Evolutionary conservation across 805 yeast species (phyloP).

Genomic region (Candida vartiovaarae): DNA sequence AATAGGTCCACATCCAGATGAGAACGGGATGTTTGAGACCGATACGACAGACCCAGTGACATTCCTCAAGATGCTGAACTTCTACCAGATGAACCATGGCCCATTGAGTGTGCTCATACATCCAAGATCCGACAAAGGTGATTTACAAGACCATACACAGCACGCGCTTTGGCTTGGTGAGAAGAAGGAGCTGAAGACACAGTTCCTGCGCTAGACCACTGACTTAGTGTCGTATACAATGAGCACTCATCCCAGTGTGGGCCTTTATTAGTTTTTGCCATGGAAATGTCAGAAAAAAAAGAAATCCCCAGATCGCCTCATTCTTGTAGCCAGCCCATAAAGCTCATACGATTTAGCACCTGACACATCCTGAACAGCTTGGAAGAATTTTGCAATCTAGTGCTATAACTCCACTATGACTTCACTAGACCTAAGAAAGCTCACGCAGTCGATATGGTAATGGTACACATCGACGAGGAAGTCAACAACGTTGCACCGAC

Average conservation of each 20-base stretch:
- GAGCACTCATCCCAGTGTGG: neutral
- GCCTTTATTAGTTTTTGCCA: neutral
- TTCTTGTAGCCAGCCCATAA: neutral
- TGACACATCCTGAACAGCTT: no score
- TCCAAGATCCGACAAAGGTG: conserved; percentile 37
- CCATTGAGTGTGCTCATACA: conserved; percentile 46
- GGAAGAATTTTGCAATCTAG: no score
- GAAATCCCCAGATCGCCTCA: neutral
- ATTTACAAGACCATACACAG: conserved; percentile 40
- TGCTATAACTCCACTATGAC: no score
- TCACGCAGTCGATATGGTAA: neutral
- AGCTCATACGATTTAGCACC: no score
- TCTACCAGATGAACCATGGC: conserved; percentile 48
- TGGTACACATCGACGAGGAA: neutral
- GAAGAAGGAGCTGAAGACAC: conserved; percentile 22
- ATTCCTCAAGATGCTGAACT: conserved; percentile 39
- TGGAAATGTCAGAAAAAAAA: neutral
- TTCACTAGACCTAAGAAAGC: no score
- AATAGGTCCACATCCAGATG: conserved; percentile 50
- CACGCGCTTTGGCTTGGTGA: conserved; percentile 56
- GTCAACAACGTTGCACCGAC: conserved; percentile 1
- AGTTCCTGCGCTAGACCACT: conserved; percentile 1
- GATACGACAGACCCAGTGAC: conserved; percentile 42
- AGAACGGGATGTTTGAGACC: conserved; percentile 47
- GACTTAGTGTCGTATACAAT: neutral